Conservation (phyloP, 805 yeast genomes). For the Yarrowia hollandica region DNA sequence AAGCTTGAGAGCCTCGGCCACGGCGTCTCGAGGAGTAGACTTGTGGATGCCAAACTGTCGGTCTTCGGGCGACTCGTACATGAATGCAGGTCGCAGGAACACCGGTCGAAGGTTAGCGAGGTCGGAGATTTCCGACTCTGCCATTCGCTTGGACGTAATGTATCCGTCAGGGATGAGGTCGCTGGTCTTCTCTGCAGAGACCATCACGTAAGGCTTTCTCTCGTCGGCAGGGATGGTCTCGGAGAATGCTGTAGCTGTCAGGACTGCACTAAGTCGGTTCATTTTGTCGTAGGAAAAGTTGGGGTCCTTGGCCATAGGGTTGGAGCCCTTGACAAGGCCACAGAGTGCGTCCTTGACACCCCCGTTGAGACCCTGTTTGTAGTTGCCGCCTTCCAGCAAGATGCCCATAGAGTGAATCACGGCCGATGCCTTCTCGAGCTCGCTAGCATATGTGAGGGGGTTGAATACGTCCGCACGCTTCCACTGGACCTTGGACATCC, state of each 20-base stretch:
- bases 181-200: constrained; percentile 75
- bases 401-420: constrained; percentile 86
- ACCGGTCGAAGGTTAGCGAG: constrained; percentile 58
- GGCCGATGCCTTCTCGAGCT: constrained; percentile 53
- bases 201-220: constrained; percentile 57
- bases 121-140: constrained; percentile 54
- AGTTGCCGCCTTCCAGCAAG: constrained; percentile 63
- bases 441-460: constrained; percentile 55
- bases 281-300: constrained; percentile 59
- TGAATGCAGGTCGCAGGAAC: constrained; percentile 76
- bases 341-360: constrained; percentile 29
- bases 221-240: constrained; percentile 33
- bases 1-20: constrained; percentile 49
- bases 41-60: constrained; percentile 32
- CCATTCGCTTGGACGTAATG: constrained; percentile 71
- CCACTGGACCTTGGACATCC: constrained; percentile 60
- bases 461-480: constrained; percentile 64
- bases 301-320: constrained; percentile 49
- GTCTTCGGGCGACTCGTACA: constrained; percentile 58
- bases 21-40: constrained; percentile 41
- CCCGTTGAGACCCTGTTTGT: constrained; percentile 51
- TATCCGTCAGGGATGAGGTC: constrained; percentile 72
- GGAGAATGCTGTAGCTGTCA: constrained; percentile 58
- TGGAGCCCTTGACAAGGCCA: constrained; percentile 48
- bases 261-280: constrained; percentile 68